Base-by-base conservation (phyloP, 2,329 filamentous ascomycete genomes). In the Colletotrichum trifolii region DNA sequence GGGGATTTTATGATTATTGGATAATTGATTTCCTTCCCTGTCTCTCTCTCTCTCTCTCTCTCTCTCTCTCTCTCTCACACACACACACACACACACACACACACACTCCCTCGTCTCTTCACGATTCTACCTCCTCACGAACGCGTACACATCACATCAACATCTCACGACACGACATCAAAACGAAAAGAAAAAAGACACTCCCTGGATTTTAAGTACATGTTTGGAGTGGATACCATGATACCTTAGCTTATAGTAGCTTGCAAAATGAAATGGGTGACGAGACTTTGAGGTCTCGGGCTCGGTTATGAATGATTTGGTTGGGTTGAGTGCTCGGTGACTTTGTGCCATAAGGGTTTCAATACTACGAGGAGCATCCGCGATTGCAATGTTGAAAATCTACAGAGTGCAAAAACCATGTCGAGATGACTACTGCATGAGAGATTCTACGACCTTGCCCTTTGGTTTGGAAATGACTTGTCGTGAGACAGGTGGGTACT, bases 1-100 rank as follows among this genome's bases (percentile, higher is more conserved):
- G 62, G 62, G 62, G 55, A 55, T 65, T 62, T 43, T 8, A 43
- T 43, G 55, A 25, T 7, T 54, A 12, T 48, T 58, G 63, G 38
- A 57, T 67, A 15, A 63, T 25, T 45, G 43, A 47, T 56, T 52
- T 63, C 25, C 25, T 64, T 15, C 38, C 40, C 45, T 55, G 8
- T 39, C 10, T 17, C 43, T 50, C 34, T 46, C 11, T 45, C 42
- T 39, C 33, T 40, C n/a, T 46, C 17, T n/a, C n/a, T n/a, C n/a
- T n/a, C n/a, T n/a, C n/a, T 45, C 9, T 40, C 35, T 33, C 25
- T 43, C 33, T 17, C 17, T 15, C 47, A 57, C 38, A 25, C 13
- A 38, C 13, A 42, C n/a, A 39, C 40, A 48, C 33, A n/a, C 35
- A 46, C 39, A 15, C 10, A 25, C 8, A 46, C 35, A 35, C 39